Conservation (phyloP, 2,329 filamentous ascomycete species). For the Stemphylium beticola region DNA sequence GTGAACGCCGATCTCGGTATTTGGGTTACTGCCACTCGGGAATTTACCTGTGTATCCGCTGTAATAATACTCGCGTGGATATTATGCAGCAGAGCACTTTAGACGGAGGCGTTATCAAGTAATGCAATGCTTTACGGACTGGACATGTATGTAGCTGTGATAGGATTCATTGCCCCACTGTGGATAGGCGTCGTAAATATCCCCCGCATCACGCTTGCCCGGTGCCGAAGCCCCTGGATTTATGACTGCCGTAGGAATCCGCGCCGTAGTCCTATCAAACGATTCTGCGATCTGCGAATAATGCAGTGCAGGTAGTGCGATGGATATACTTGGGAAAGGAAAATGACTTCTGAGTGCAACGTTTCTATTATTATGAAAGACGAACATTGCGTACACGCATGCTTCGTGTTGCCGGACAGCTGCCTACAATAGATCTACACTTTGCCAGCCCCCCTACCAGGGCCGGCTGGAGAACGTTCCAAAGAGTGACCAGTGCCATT, state of each 20-base stretch:
- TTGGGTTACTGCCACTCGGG: not conserved
- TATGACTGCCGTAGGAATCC: not conserved
- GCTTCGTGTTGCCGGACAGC: too few species aligned
- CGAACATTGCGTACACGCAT: too few species aligned
- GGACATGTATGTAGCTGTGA: too few species aligned
- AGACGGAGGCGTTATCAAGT: not conserved
- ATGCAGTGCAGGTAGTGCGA: not conserved
- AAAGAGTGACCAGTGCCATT: not conserved
- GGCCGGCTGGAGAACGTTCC: not conserved
- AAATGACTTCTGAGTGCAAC: too few species aligned
- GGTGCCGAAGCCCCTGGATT: slow-evolving; percentile 7
- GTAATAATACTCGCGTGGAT: not conserved
- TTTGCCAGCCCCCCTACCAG: too few species aligned
- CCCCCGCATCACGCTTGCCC: slow-evolving; percentile 14
- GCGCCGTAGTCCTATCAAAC: not conserved
- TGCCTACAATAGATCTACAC: too few species aligned
- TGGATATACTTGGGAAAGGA: too few species aligned
- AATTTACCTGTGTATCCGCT: not conserved
- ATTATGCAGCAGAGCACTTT: not conserved
- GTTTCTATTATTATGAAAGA: too few species aligned
- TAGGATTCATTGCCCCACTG: slow-evolving; percentile 6
- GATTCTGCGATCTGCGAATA: not conserved
- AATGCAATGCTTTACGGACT: not conserved
- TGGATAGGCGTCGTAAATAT: slow-evolving; percentile 1
- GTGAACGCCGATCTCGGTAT: slow-evolving; percentile 5